Evolutionary conservation across 2,329 filamentous ascomycete species (phyloP), one percentile per base, ranked within the genome.

Genomic region (Eurotiales sp.): DNA sequence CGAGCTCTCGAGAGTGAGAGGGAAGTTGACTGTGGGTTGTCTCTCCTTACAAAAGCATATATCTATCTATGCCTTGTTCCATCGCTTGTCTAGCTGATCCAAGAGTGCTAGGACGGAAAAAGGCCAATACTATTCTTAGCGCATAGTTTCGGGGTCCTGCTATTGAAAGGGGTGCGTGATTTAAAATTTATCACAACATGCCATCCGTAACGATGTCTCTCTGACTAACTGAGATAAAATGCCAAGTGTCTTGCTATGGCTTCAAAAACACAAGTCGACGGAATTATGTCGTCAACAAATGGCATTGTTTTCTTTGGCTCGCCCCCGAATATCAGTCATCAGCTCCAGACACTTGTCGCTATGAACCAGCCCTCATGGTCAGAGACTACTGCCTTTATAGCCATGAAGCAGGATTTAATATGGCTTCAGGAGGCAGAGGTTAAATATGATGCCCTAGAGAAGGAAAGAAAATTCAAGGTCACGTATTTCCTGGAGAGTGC

Each of bases 91-190:
- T 5, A 21, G 14, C 32, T 52, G 29, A 52, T 23, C 11, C n/a
- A n/a, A n/a, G n/a, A 12, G 21, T 10, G n/a, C 11, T 25, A 49
- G 51, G 22, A 14, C 29, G 14, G 27, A 10, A 21, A 45, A 15
- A 44, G 25, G 6, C 45, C 45, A 4, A 22, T 53, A 6, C 25
- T 53, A 21, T 53, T 53, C 8, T 19, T 53, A 15, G 51, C 51
- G n/a, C 51, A 53, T 29, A 53, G 51, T n/a, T 53, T 53, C 17
- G 51, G 51, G 1, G 51, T 49, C 2, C 21, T 53, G 10, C 12
- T 53, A 40, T 14, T 53, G 19, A 49, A 53, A 45, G 51, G 39
- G 19, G 51, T 53, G 14, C 14, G 51, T 47, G 2, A n/a, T n/a
- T n/a, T n/a, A n/a, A n/a, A n/a, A n/a, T n/a, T 25, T 23, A 11